These are phyloP conservation scores for Schizochytrium sp. DNA, from an alignment of 108 stramenopile genomes.

Conservation along the genomic window DNA sequence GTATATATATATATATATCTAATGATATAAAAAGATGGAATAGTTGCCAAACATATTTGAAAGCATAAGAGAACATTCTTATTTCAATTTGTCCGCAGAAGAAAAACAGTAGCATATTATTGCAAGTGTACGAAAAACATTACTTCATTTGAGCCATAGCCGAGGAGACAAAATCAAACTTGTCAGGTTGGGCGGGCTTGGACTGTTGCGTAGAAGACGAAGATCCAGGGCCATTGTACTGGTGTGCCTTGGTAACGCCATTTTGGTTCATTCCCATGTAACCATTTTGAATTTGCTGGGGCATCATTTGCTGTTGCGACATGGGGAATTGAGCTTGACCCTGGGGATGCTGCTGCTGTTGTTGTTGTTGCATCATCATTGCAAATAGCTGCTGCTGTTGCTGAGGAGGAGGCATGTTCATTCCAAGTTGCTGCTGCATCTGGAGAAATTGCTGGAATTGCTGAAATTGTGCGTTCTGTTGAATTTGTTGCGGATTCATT, in stretches of 20 bases:
- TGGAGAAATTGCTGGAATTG: slow-evolving; percentile 47
- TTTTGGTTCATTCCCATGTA: background rate
- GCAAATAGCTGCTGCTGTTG: slow-evolving; percentile 53
- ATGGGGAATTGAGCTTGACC: background rate
- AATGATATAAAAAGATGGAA: too few relatives aligned
- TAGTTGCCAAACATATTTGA: too few relatives aligned
- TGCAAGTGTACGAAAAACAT: background rate
- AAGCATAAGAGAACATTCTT: too few relatives aligned
- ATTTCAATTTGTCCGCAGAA: background rate
- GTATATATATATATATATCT: too few relatives aligned
- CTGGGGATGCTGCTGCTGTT: slow-evolving; percentile 23
- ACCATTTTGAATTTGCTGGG: background rate
- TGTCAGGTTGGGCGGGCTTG: slow-evolving; percentile 38
- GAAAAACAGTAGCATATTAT: background rate
- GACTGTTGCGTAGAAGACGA: background rate
- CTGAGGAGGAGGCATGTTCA: too few relatives aligned
- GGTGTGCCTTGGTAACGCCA: background rate
- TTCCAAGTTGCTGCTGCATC: slow-evolving; percentile 13
- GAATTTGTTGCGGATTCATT: background rate
- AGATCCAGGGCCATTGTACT: background rate
- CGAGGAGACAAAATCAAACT: slow-evolving; percentile 60
- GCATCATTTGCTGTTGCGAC: background rate
- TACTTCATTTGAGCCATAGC: slow-evolving; percentile 53
- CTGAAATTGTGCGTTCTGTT: background rate
- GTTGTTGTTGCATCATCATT: background rate